A percentile compares a stretch with the other conserved stretches of the same genome.
Evolutionary conservation across 1,284 basidiomycete genomes (phyloP).

Genomic region (Boletus hoseneyae): DNA sequence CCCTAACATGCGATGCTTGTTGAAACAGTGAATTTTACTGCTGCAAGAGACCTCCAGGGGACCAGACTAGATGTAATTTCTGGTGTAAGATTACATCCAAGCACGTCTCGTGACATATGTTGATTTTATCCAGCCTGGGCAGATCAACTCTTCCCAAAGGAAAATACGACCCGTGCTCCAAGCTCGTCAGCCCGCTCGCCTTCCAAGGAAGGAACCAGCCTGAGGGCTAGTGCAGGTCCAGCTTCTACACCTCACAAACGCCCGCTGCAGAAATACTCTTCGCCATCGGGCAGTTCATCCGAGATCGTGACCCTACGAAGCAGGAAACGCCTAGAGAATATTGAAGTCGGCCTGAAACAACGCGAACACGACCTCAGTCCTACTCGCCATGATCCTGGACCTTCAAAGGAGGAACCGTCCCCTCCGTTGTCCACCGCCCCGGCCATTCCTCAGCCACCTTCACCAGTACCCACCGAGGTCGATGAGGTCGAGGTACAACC

Average conservation of each 20-base stretch:
- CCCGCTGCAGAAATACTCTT: not conserved
- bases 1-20: slow-evolving; percentile 6
- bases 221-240: not conserved
- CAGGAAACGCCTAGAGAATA: slow-evolving; percentile 18
- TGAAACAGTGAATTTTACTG: slow-evolving; percentile 26
- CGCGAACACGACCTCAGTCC: slow-evolving; percentile 18
- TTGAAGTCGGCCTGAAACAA: slow-evolving; percentile 19
- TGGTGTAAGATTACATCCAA: slow-evolving; percentile 18
- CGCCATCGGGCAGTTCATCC: not conserved
- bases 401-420: slow-evolving; percentile 8
- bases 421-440: not conserved
- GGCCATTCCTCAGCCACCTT: slow-evolving; percentile 22
- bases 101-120: not conserved
- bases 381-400: slow-evolving; percentile 3
- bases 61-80: slow-evolving; percentile 18
- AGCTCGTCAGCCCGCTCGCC: not conserved
- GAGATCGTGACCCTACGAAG: slow-evolving; percentile 12
- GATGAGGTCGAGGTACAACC: slow-evolving; percentile 21
- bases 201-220: not conserved
- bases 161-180: not conserved
- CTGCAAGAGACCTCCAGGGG: slow-evolving; percentile 18
- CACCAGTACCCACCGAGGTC: slow-evolving; percentile 26
- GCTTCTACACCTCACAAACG: not conserved
- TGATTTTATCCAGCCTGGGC: slow-evolving; percentile 21
- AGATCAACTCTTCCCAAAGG: slow-evolving; percentile 11